Percentiles rank a stretch among this genome's conserved stretches.
phyloP scores from a whole-genome alignment of 495 filamentous ascomycete genomes.

The Xanthoparmelia taractica region DNA sequence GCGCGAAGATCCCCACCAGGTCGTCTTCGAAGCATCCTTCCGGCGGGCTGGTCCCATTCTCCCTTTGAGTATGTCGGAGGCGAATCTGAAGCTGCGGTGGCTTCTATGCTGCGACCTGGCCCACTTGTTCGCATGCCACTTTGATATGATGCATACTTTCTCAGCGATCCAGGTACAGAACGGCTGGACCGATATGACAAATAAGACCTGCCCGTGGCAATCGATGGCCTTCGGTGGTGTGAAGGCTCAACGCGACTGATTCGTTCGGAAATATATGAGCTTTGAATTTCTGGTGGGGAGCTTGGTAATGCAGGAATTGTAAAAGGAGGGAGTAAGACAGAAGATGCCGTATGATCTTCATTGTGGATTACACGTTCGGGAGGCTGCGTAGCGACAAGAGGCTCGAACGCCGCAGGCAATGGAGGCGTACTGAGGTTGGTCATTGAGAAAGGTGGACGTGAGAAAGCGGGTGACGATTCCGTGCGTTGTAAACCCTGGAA shows the following conservation, averaged over 20 bases:
- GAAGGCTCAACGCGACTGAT: constrained; percentile 2
- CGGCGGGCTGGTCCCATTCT: constrained; percentile 33
- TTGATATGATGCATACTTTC: constrained; percentile 64
- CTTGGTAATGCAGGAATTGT: constrained; percentile 7
- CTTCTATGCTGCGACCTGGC: constrained; percentile 53
- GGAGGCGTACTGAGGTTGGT: constrained; percentile 9
- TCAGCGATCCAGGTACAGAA: constrained; percentile 30
- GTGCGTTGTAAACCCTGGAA: constrained; percentile 5
- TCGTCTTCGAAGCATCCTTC: constrained; percentile 64
- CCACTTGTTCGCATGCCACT: constrained; percentile 57
- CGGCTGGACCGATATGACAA: constrained; percentile 20
- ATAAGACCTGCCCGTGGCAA: constrained; percentile 18
- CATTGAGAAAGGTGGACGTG: constrained; percentile 4
- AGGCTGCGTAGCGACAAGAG: constrained; percentile 2
- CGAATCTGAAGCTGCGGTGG: constrained; percentile 46
- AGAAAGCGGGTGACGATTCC: constrained; percentile 5
- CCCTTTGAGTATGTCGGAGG: constrained; percentile 34
- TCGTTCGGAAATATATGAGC: neutral
- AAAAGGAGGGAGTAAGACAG: constrained; percentile 16
- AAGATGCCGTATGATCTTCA: constrained; percentile 11
- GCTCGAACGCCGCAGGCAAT: constrained; percentile 6
- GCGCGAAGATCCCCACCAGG: constrained; percentile 86
- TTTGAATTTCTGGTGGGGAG: constrained; percentile 5
- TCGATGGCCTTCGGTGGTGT: constrained; percentile 13
- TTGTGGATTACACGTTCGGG: neutral